Percentiles rank a stretch among this genome's conserved stretches.
Evolutionary conservation across 1,139 yeast genomes (phyloP).

Genomic region (Meyerozyma elateridarum): DNA sequence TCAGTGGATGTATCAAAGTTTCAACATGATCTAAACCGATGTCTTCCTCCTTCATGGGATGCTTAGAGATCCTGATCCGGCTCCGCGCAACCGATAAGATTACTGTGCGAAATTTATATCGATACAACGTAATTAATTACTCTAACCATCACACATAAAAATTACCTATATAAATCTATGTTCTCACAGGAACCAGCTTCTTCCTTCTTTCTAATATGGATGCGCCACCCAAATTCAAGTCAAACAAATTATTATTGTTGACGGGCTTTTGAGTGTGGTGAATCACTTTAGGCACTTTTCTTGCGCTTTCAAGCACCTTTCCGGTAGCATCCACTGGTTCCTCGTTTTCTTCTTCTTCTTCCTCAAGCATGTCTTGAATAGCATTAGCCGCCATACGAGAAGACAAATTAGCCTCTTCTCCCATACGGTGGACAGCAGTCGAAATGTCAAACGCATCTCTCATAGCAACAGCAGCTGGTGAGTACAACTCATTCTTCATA

Average conservation of each 20-base stretch:
- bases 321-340: constrained; percentile 9
- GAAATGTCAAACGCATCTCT: constrained; percentile 94
- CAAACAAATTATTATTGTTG: constrained; percentile 43
- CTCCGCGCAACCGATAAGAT: no score
- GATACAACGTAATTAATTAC: neutral
- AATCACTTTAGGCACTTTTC: constrained; percentile 6
- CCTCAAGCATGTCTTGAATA: constrained; percentile 29
- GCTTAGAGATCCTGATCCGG: no score
- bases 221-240: constrained; percentile 71
- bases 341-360: constrained; percentile 30
- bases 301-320: constrained; percentile 5
- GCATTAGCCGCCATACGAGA: constrained; percentile 23
- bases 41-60: no score
- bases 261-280: constrained; percentile 16
- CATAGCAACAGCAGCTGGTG: constrained; percentile 90
- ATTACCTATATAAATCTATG: constrained; percentile 1
- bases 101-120: no score
- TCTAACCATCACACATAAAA: neutral
- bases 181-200: constrained; percentile 20
- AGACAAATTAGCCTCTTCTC: constrained; percentile 68
- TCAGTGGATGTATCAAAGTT: neutral
- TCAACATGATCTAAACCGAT: neutral
- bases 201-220: constrained; percentile 76
- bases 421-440: constrained; percentile 89
- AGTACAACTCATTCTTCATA: constrained; percentile 34